Conservation (phyloP, 2,329 filamentous ascomycete species). For the Calonectria hongkongensis region DNA sequence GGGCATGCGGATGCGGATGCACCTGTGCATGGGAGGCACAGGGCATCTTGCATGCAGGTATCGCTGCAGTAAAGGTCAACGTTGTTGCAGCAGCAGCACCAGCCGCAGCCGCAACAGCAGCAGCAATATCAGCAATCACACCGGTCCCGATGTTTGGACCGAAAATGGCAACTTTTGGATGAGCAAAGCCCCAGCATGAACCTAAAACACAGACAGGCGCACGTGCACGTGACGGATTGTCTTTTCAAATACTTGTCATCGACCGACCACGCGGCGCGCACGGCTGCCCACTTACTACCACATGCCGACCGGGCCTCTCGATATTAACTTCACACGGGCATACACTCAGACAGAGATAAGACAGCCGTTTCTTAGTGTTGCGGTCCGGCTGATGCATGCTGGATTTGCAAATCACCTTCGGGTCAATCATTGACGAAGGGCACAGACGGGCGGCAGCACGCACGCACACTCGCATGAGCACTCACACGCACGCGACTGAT, state of each 20-base stretch:
- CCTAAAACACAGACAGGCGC: constrained; percentile 18
- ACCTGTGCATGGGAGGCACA: constrained; percentile 18
- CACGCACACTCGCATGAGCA: constrained; percentile 28
- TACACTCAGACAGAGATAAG: constrained; percentile 22
- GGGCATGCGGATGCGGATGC: not conserved
- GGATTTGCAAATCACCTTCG: constrained; percentile 32
- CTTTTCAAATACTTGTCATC: constrained; percentile 1
- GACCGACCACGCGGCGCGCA: constrained; percentile 1
- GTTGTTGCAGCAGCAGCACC: constrained; percentile 8
- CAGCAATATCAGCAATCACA: constrained; percentile 21
- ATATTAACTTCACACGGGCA: constrained; percentile 22
- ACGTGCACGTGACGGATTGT: not conserved
- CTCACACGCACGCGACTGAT: constrained; percentile 25
- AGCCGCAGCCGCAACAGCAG: not conserved
- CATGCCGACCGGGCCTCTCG: constrained; percentile 6
- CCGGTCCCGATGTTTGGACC: constrained; percentile 11
- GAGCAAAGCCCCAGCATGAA: not conserved
- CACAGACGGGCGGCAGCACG: constrained; percentile 1
- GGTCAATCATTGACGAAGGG: constrained; percentile 12
- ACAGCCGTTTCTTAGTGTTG: constrained; percentile 4
- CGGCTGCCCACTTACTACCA: constrained; percentile 14
- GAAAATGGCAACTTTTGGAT: not conserved
- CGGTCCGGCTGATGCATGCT: constrained; percentile 3
- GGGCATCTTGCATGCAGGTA: constrained; percentile 1
- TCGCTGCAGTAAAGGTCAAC: constrained; percentile 8